phyloP scores from a whole-genome alignment of 2,329 filamentous ascomycete genomes.

The Daldinia sp. region DNA sequence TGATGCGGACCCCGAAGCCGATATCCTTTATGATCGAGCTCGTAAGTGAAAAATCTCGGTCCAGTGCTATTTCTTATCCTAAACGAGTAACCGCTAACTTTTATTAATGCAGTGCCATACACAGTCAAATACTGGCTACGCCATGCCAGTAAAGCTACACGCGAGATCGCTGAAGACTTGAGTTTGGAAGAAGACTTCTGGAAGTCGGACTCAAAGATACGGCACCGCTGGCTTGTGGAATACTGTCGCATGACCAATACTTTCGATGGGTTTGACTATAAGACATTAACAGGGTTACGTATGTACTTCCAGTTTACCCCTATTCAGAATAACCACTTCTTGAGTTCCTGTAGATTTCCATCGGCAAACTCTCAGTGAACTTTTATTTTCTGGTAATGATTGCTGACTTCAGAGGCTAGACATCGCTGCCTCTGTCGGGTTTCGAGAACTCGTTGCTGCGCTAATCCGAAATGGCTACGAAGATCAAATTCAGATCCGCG shows the following conservation, averaged over 20 bases:
- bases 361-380: not conserved
- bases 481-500: constrained; percentile 51
- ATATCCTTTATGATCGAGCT: constrained; percentile 46
- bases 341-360: not conserved
- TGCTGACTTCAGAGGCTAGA: constrained; percentile 44
- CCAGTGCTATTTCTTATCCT: not conserved
- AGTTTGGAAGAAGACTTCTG: constrained; percentile 57
- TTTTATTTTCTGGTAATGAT: not conserved
- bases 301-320: constrained; percentile 5
- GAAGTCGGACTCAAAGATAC: constrained; percentile 52
- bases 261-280: constrained; percentile 50
- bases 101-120: constrained; percentile 47
- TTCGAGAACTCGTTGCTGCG: constrained; percentile 54
- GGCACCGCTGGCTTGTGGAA: constrained; percentile 56
- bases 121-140: constrained; percentile 58
- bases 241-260: constrained; percentile 51
- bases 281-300: constrained; percentile 52
- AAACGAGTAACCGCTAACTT: constrained; percentile 13
- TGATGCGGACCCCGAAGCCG: constrained; percentile 49
- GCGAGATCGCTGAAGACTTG: constrained; percentile 57
- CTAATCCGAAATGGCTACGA: constrained; percentile 55
- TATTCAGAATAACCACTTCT: not conserved
- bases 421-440: constrained; percentile 55
- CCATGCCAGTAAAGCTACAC: constrained; percentile 57
- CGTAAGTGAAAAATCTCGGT: constrained; percentile 26